A percentile compares a stretch with the other conserved stretches of the same genome.
phyloP scores from a whole-genome alignment of 495 filamentous ascomycete genomes.

The Xylaria longipes region DNA sequence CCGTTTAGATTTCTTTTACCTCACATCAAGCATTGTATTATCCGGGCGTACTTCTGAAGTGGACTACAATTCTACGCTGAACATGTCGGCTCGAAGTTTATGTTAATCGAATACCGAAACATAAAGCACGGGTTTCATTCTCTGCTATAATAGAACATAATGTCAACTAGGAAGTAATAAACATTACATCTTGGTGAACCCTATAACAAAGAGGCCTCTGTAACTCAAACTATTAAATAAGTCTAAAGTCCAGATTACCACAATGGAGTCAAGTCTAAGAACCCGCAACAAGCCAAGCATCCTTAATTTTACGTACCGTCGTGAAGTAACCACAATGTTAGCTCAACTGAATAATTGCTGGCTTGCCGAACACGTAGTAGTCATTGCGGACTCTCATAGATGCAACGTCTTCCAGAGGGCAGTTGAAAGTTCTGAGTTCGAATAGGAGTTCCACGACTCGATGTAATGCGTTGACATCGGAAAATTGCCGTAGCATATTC shows the following conservation, averaged over 20 bases:
- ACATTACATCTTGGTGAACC: neutral
- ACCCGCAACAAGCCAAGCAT: neutral
- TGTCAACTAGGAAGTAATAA: neutral
- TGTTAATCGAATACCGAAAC: neutral
- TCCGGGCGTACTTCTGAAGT: neutral
- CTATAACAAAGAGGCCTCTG: neutral
- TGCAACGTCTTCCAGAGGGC: neutral
- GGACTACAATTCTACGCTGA: neutral
- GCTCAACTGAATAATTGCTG: neutral
- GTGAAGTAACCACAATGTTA: neutral
- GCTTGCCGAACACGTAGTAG: conserved; percentile 3
- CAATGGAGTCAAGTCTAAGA: neutral
- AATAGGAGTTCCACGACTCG: neutral
- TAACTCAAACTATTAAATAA: neutral
- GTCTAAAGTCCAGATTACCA: neutral
- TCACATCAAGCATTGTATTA: neutral
- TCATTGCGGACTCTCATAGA: neutral
- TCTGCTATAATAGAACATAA: neutral
- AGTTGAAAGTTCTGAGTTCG: neutral
- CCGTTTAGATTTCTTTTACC: conserved; percentile 1
- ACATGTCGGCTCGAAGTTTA: neutral
- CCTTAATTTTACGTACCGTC: neutral
- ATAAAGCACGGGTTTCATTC: neutral
- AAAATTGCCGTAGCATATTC: neutral
- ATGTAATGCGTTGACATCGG: neutral